A percentile compares a stretch with the other conserved stretches of the same genome.
These are phyloP conservation scores for Mycena sp. DNA, from an alignment of 1,284 basidiomycete genomes.

Conservation along the genomic window DNA sequence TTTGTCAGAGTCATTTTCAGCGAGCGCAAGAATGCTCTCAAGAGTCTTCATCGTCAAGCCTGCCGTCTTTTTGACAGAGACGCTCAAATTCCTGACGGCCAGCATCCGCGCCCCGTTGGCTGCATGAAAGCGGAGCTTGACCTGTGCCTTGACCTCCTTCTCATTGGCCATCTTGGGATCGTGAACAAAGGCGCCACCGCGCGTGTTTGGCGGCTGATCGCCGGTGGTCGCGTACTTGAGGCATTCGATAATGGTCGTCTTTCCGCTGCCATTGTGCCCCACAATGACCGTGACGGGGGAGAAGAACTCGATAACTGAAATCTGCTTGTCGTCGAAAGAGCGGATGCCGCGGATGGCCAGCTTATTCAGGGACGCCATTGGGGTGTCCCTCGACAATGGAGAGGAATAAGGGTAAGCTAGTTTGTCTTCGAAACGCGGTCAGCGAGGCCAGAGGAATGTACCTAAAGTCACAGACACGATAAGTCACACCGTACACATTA, in stretches of 20 bases:
- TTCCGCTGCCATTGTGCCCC: constrained; percentile 98
- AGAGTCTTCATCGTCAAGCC: constrained; percentile 97
- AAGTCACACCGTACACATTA: not conserved
- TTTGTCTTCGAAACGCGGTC: not conserved
- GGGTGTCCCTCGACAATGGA: not conserved
- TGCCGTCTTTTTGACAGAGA: constrained; percentile 90
- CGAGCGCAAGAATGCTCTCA: constrained; percentile 88
- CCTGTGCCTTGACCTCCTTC: constrained; percentile 98
- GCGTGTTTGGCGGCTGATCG: constrained; percentile 97
- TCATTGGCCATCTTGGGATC: constrained; percentile 99
- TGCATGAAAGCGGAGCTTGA: constrained; percentile 93
- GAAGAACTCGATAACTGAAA: constrained; percentile 97
- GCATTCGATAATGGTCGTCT: constrained; percentile 99
- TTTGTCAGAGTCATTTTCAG: constrained; percentile 73
- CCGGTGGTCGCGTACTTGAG: constrained; percentile 99
- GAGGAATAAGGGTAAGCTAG: not conserved
- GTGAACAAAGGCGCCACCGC: constrained; percentile 97
- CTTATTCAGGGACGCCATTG: constrained; percentile 90
- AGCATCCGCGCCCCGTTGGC: constrained; percentile 91
- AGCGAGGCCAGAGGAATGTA: not conserved
- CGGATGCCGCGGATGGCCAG: constrained; percentile 89
- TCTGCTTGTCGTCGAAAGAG: constrained; percentile 94
- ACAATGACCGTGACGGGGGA: constrained; percentile 98
- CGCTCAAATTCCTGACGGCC: constrained; percentile 93
- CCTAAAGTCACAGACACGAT: not conserved